Conservation (phyloP, 1,284 basidiomycete species). For the Paramarasmius palmivorus region DNA sequence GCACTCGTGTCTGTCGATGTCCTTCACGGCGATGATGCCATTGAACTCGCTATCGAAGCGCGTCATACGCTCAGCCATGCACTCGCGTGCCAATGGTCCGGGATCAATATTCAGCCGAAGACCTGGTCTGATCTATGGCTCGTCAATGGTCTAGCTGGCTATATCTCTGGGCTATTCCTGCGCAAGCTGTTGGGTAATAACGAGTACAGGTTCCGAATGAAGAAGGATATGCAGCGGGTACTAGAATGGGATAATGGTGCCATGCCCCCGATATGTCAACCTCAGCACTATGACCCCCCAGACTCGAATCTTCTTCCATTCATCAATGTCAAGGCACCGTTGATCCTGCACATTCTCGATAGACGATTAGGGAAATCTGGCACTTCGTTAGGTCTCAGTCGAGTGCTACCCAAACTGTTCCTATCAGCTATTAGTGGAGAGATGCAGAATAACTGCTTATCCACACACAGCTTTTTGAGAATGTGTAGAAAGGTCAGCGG, state of each 20-base stretch:
- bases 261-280: conserved; percentile 94
- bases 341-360: conserved; percentile 96
- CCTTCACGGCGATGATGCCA: conserved; percentile 85
- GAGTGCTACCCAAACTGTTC: conserved; percentile 94
- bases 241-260: conserved; percentile 85
- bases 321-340: conserved; percentile 92
- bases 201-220: conserved; percentile 94
- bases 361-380: conserved; percentile 92
- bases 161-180: conserved; percentile 89
- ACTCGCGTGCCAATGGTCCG: conserved; percentile 95
- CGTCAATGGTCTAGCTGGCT: conserved; percentile 89
- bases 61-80: conserved; percentile 86
- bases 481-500: conserved; percentile 94
- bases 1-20: conserved; percentile 83
- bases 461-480: conserved; percentile 89
- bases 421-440: conserved; percentile 93
- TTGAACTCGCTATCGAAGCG: conserved; percentile 94
- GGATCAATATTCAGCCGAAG: conserved; percentile 95
- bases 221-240: conserved; percentile 97
- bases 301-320: conserved; percentile 80
- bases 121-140: conserved; percentile 97
- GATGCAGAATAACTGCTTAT: conserved; percentile 81
- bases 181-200: conserved; percentile 92
- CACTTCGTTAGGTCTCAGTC: conserved; percentile 90
- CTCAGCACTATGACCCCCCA: conserved; percentile 82